Evolutionary conservation across 257 asterid species (phyloP).

Genomic region (Schizonepeta tenuifolia): DNA sequence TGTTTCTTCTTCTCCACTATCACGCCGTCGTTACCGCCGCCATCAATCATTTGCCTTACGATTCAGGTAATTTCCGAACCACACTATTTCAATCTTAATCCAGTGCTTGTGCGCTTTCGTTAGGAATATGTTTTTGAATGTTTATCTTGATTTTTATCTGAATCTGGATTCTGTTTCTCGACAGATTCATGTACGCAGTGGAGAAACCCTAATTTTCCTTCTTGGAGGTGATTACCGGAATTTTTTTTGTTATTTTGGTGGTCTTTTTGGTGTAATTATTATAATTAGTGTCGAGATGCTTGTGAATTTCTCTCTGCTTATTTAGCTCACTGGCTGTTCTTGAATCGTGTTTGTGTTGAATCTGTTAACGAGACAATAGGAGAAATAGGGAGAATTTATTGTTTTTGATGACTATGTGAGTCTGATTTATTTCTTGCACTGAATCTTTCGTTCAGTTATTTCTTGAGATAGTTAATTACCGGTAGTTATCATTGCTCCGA

Average conservation of each 20-base stretch:
- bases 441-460: too few species aligned
- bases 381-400: neutral
- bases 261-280: slow-evolving; percentile 1
- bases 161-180: slow-evolving; percentile 22
- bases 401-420: too few species aligned
- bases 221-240: slow-evolving; percentile 26
- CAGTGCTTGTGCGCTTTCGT: neutral
- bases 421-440: neutral
- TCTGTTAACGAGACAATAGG: neutral
- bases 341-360: neutral
- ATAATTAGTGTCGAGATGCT: neutral
- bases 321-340: neutral
- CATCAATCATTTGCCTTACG: neutral
- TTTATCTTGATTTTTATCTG: neutral
- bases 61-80: neutral
- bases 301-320: neutral
- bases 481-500: neutral
- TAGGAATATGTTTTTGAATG: neutral
- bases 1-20: neutral
- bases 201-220: slow-evolving; percentile 31
- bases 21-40: neutral
- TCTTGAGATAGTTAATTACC: neutral
- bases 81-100: neutral
- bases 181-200: slow-evolving; percentile 32
- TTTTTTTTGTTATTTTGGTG: neutral